A percentile compares a stretch with the other conserved stretches of the same genome.
Evolutionary conservation across 1,284 basidiomycete genomes (phyloP).

Genomic region (Pseudozyma sp.): DNA sequence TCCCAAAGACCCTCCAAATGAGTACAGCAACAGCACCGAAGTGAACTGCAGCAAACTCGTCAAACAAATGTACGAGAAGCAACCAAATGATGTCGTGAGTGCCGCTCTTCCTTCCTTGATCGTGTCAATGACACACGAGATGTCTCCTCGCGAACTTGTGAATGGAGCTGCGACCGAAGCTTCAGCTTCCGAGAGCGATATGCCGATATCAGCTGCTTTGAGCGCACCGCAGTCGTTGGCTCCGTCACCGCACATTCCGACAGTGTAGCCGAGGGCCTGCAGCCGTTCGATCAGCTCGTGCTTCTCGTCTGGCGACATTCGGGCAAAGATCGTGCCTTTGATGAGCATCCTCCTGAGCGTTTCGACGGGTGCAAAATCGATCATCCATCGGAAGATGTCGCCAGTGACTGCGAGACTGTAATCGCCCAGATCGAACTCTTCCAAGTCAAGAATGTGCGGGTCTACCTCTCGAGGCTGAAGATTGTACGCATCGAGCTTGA

Average conservation of each 20-base stretch:
- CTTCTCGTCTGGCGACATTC: slow-evolving; percentile 99
- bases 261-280: slow-evolving; percentile 92
- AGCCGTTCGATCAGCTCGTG: slow-evolving; percentile 96
- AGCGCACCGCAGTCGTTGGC: slow-evolving; percentile 98
- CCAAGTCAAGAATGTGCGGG: slow-evolving; percentile 59
- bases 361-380: slow-evolving; percentile 92
- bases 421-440: slow-evolving; percentile 75
- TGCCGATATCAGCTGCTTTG: slow-evolving; percentile 97
- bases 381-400: slow-evolving; percentile 99
- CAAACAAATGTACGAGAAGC: slow-evolving; percentile 90
- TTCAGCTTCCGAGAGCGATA: slow-evolving; percentile 96
- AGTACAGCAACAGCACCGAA: slow-evolving; percentile 89
- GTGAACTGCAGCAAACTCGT: slow-evolving; percentile 74
- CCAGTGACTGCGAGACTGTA: slow-evolving; percentile 93
- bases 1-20: slow-evolving; percentile 93
- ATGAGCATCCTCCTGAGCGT: slow-evolving; percentile 79
- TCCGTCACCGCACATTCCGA: slow-evolving; percentile 98
- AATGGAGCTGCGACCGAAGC: slow-evolving; percentile 99
- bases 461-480: slow-evolving; percentile 74
- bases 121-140: slow-evolving; percentile 94
- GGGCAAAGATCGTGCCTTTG: slow-evolving; percentile 94
- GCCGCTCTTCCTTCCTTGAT: slow-evolving; percentile 91
- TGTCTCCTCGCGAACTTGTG: slow-evolving; percentile 92
- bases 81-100: slow-evolving; percentile 96
- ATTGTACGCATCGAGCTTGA: slow-evolving; percentile 86